Evolutionary conservation across 805 yeast species (phyloP).

Genomic region (Candida cerambycidarum): DNA sequence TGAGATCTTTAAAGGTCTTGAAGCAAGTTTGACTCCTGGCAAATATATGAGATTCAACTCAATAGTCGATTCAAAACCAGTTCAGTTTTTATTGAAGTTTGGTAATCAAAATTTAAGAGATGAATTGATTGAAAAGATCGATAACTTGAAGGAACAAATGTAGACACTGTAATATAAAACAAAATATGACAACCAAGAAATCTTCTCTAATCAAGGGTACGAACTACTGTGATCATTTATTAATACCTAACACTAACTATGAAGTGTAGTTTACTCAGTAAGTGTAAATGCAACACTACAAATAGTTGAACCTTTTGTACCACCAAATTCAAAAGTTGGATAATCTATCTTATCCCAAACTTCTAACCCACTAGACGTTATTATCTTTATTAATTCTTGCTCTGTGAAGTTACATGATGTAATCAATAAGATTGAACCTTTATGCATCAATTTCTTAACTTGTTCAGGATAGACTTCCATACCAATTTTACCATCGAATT

Average conservation of each 20-base stretch:
- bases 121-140: slow-evolving; percentile 53
- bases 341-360: slow-evolving; percentile 70
- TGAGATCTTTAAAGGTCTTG: slow-evolving; percentile 74
- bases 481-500: slow-evolving; percentile 47
- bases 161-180: background rate
- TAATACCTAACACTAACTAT: no score
- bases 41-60: slow-evolving; percentile 78
- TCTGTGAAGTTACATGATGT: slow-evolving; percentile 96
- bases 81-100: slow-evolving; percentile 80
- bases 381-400: slow-evolving; percentile 60
- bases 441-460: slow-evolving; percentile 55
- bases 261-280: no score
- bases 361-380: slow-evolving; percentile 48
- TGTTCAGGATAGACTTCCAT: slow-evolving; percentile 62
- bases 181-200: background rate
- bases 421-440: slow-evolving; percentile 61
- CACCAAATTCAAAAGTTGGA: slow-evolving; percentile 87
- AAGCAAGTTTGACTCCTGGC: slow-evolving; percentile 79
- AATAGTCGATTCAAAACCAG: slow-evolving; percentile 56
- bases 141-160: slow-evolving; percentile 27
- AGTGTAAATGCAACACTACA: slow-evolving; percentile 79
- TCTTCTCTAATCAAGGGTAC: no score
- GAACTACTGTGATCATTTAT: no score
- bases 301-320: slow-evolving; percentile 82
- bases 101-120: slow-evolving; percentile 61